Conservation (phyloP, 192 early-diverging fungal species). For the Diversispora epigaea region DNA sequence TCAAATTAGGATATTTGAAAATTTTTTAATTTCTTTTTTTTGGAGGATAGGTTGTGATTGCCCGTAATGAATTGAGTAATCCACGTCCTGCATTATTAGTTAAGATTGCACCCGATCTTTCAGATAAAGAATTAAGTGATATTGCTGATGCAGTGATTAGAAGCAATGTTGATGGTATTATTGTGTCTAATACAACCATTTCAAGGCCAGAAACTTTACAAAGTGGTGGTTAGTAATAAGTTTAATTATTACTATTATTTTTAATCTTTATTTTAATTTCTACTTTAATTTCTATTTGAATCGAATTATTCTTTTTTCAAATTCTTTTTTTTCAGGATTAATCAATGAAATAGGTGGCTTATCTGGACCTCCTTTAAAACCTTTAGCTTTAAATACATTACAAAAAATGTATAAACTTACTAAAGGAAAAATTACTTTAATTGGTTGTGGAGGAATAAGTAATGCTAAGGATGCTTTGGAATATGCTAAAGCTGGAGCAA, state of each 20-base stretch:
- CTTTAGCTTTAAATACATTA: slow-evolving; percentile 72
- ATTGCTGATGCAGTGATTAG: slow-evolving; percentile 74
- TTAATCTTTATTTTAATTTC: too few species aligned
- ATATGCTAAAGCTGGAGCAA: slow-evolving; percentile 82
- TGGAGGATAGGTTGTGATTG: slow-evolving; percentile 9
- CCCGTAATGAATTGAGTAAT: slow-evolving; percentile 32
- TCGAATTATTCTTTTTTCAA: background rate
- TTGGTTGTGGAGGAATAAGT: slow-evolving; percentile 86
- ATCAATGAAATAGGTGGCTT: slow-evolving; percentile 75
- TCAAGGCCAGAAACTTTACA: slow-evolving; percentile 63
- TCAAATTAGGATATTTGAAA: background rate
- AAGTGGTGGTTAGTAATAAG: slow-evolving; percentile 37
- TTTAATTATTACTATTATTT: background rate
- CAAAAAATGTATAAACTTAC: slow-evolving; percentile 74
- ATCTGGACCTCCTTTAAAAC: slow-evolving; percentile 74
- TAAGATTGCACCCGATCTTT: slow-evolving; percentile 89
- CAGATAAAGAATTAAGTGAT: slow-evolving; percentile 68
- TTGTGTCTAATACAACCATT: slow-evolving; percentile 87
- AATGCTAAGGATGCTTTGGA: slow-evolving; percentile 75
- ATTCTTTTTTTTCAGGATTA: background rate
- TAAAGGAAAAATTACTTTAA: slow-evolving; percentile 69
- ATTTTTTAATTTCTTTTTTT: background rate
- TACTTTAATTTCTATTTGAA: background rate
- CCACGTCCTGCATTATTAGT: slow-evolving; percentile 72
- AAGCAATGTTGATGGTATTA: slow-evolving; percentile 79